Percentiles rank a stretch among this genome's conserved stretches.
Evolutionary conservation across 257 asterid species (phyloP).

Genomic region (Gentiana straminea): DNA sequence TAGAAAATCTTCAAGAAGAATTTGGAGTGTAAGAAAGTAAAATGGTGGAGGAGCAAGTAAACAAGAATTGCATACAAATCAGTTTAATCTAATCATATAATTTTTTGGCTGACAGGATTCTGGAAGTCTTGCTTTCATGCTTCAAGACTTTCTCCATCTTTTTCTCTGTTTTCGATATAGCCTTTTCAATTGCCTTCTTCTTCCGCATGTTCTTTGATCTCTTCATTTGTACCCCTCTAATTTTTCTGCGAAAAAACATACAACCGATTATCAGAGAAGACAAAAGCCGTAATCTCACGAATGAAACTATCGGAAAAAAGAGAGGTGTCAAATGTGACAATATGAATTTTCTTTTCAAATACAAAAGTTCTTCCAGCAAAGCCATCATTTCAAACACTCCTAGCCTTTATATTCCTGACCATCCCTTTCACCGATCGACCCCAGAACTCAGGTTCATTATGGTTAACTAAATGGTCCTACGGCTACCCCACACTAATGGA

Average conservation of each 20-base stretch:
- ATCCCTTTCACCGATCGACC: no score
- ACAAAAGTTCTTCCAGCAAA: no score
- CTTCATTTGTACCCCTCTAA: conserved; percentile 52
- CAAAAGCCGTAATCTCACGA: background rate
- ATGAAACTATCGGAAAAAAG: background rate
- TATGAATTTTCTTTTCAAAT: background rate
- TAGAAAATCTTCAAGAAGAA: no score
- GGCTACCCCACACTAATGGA: no score
- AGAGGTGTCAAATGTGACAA: background rate
- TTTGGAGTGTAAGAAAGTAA: no score
- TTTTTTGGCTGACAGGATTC: conserved; percentile 48
- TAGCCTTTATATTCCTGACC: no score
- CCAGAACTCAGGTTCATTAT: no score
- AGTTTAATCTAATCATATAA: conserved; percentile 33
- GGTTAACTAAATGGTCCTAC: no score
- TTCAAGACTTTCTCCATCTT: conserved; percentile 31
- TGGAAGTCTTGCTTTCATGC: conserved; percentile 39
- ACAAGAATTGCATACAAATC: background rate
- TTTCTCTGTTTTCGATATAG: conserved; percentile 41
- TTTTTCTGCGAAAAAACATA: conserved; percentile 30
- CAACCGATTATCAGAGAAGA: background rate
- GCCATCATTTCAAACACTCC: no score
- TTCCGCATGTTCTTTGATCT: conserved; percentile 52
- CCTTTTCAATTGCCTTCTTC: conserved; percentile 65
- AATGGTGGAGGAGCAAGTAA: no score